A percentile compares a stretch with the other conserved stretches of the same genome.
phyloP scores from a whole-genome alignment of 805 yeast species.

The Osmozyma mogii region DNA sequence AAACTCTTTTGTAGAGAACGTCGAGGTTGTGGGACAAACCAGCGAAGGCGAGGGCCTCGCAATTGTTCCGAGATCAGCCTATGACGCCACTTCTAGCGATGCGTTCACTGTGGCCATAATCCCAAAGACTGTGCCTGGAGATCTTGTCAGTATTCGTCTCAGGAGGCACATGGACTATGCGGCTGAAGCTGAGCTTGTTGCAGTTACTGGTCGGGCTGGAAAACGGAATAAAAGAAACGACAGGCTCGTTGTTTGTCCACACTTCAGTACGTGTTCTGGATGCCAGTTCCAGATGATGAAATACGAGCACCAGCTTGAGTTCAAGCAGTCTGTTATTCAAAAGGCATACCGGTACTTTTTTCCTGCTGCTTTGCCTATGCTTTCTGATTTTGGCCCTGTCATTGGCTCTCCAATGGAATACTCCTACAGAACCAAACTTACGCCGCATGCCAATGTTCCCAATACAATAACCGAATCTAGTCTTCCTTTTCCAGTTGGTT shows the following conservation, averaged over 20 bases:
- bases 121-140: slow-evolving; percentile 35
- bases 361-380: slow-evolving; percentile 16
- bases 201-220: slow-evolving; percentile 9
- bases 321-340: slow-evolving; percentile 21
- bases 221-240: slow-evolving; percentile 16
- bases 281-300: slow-evolving; percentile 37
- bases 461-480: slow-evolving; percentile 4
- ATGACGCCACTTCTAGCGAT: slow-evolving; percentile 8
- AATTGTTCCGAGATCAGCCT: slow-evolving; percentile 17
- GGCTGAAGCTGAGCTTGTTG: slow-evolving; percentile 23
- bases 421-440: slow-evolving; percentile 32
- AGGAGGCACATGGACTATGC: slow-evolving; percentile 22
- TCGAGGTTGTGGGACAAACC: slow-evolving; percentile 21
- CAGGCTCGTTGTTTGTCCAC: slow-evolving; percentile 21
- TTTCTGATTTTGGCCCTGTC: slow-evolving; percentile 18
- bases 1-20: slow-evolving; percentile 6
- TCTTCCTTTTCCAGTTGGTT: slow-evolving; percentile 22
- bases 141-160: slow-evolving; percentile 21
- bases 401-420: slow-evolving; percentile 30
- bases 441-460: slow-evolving; percentile 28
- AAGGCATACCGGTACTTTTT: slow-evolving; percentile 29
- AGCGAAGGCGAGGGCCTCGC: slow-evolving; percentile 33
- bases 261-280: slow-evolving; percentile 32
- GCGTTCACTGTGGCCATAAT: slow-evolving; percentile 20
- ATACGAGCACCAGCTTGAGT: slow-evolving; percentile 29